Evolutionary conservation across 352 stramenopile genomes (phyloP).

Genomic region (Pythium aphanidermatum): DNA sequence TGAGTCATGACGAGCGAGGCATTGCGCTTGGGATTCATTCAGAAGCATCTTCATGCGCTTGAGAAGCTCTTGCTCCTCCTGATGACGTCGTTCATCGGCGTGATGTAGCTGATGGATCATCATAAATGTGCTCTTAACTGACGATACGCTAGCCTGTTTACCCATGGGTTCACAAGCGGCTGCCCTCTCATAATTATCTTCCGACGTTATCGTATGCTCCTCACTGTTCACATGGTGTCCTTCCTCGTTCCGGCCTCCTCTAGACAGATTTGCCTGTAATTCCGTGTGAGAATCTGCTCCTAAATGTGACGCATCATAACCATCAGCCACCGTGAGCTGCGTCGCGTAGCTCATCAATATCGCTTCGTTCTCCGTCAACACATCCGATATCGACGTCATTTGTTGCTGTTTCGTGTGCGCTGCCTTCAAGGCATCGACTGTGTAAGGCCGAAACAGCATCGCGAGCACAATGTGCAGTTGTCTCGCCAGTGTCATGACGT

Average conservation of each 20-base stretch:
- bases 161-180: no score
- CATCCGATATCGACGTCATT: conserved; percentile 39
- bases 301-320: no score
- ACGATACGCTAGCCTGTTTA: no score
- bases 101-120: conserved; percentile 38
- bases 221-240: no score
- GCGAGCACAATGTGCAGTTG: conserved; percentile 61
- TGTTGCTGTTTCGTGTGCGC: conserved; percentile 32
- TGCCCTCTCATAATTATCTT: no score
- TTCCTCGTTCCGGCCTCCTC: no score
- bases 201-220: no score
- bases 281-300: neutral
- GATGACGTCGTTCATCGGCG: conserved; percentile 26
- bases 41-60: conserved; percentile 8
- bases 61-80: conserved; percentile 9
- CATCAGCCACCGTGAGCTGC: neutral
- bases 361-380: conserved; percentile 52
- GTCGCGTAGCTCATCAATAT: conserved; percentile 43
- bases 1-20: conserved; percentile 6
- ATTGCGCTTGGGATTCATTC: conserved; percentile 4
- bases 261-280: neutral
- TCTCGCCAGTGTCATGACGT: conserved; percentile 42
- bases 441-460: conserved; percentile 46
- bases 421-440: conserved; percentile 16
- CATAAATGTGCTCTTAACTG: conserved; percentile 27